Conservation (phyloP, 1,284 basidiomycete species). For the Xerocomus minutiporus region DNA sequence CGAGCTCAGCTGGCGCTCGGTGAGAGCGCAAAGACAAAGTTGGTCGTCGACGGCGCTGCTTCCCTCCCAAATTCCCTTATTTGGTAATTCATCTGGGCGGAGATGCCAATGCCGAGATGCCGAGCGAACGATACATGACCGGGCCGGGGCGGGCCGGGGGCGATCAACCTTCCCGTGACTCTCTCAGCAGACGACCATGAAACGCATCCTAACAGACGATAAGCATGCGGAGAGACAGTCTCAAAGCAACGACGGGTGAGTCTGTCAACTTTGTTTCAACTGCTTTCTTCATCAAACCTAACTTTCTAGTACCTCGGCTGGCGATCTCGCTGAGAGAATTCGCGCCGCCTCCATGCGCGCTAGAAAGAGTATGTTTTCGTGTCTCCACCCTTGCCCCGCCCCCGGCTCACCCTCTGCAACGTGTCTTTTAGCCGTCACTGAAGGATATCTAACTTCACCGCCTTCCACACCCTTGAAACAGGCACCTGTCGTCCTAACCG, state of each 20-base stretch:
- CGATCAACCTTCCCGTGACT: slow-evolving; percentile 6
- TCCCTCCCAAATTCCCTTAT: slow-evolving; percentile 15
- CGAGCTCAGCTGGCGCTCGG: slow-evolving; percentile 15
- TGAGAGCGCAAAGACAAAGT: slow-evolving; percentile 17
- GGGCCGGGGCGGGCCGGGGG: neutral
- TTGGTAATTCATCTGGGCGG: slow-evolving; percentile 8
- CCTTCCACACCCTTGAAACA: slow-evolving; percentile 31
- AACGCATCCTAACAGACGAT: slow-evolving; percentile 43
- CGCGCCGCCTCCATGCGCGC: slow-evolving; percentile 34
- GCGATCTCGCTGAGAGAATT: slow-evolving; percentile 29
- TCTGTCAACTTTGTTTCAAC: slow-evolving; percentile 6
- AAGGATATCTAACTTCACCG: slow-evolving; percentile 32
- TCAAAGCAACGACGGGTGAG: slow-evolving; percentile 25
- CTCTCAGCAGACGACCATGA: slow-evolving; percentile 23
- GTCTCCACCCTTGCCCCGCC: slow-evolving; percentile 12
- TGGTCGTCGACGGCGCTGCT: slow-evolving; percentile 12
- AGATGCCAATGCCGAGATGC: slow-evolving; percentile 13
- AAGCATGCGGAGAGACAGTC: slow-evolving; percentile 29
- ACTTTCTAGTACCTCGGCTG: slow-evolving; percentile 15
- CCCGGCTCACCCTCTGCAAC: slow-evolving; percentile 27
- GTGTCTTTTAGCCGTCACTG: slow-evolving; percentile 28
- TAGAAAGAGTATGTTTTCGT: slow-evolving; percentile 31
- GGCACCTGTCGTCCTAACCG: slow-evolving; percentile 23
- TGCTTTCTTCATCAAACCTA: slow-evolving; percentile 3
- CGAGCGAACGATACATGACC: neutral